phyloP scores from a whole-genome alignment of 148 eudicot species.

The Vaccinium darrowii region DNA sequence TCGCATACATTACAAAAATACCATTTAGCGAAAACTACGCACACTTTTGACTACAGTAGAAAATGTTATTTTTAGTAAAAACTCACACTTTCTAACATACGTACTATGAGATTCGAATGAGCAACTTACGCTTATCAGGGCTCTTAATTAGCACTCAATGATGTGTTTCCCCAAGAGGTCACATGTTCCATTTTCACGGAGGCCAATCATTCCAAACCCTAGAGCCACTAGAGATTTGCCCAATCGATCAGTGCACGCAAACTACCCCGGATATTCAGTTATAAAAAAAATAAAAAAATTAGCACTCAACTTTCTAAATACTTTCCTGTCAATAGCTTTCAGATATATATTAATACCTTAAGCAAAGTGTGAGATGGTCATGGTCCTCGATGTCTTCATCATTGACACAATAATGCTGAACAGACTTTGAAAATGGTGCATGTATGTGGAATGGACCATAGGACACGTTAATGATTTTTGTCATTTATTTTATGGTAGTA shows the following conservation, averaged over 20 bases:
- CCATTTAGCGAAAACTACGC: too few relatives aligned
- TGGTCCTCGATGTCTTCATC: background rate
- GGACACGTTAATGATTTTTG: background rate
- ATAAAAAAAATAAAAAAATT: too few relatives aligned
- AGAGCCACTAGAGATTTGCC: too few relatives aligned
- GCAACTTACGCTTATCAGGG: background rate
- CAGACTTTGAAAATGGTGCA: background rate
- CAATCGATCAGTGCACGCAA: too few relatives aligned
- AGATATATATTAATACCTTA: background rate
- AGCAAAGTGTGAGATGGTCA: background rate
- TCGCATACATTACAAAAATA: too few relatives aligned
- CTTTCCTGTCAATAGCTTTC: background rate
- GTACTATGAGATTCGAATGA: background rate
- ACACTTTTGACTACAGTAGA: too few relatives aligned
- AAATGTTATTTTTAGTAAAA: too few relatives aligned
- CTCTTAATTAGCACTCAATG: background rate
- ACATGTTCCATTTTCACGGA: too few relatives aligned
- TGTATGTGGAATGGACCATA: background rate
- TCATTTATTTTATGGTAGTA: background rate
- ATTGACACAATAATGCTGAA: background rate
- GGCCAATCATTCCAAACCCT: too few relatives aligned
- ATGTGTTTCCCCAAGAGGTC: too few relatives aligned
- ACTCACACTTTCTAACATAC: too few relatives aligned
- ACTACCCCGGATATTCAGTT: too few relatives aligned
- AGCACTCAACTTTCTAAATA: background rate